Evolutionary conservation across 192 early-diverging fungal genomes (phyloP).

Genomic region (Podila clonocystis): DNA sequence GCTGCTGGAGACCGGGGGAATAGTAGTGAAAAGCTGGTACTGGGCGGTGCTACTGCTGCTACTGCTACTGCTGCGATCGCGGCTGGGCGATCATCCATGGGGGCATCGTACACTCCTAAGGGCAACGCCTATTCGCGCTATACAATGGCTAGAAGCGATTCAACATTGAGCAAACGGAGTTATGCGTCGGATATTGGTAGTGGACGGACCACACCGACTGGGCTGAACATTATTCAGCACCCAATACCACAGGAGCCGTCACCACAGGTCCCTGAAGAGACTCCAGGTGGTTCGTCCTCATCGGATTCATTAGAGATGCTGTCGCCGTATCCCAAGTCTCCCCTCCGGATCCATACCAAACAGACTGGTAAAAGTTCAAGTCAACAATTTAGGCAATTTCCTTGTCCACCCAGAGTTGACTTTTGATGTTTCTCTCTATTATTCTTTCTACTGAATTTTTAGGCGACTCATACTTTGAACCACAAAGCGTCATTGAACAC

Average conservation of each 20-base stretch:
- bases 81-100: neutral
- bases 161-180: constrained; percentile 24
- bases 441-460: neutral
- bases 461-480: constrained; percentile 8
- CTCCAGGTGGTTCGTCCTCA: neutral
- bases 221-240: neutral
- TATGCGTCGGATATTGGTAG: constrained; percentile 25
- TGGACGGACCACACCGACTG: neutral
- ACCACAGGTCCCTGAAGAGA: neutral
- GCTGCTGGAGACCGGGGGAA: neutral
- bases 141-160: constrained; percentile 9
- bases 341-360: constrained; percentile 8
- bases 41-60: neutral
- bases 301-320: neutral
- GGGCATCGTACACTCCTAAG: neutral
- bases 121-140: neutral
- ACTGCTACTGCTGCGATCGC: neutral
- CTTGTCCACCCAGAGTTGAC: neutral
- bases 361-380: neutral
- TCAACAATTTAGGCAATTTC: neutral
- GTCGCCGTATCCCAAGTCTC: neutral
- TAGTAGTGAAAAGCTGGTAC: neutral
- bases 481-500: neutral
- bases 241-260: neutral
- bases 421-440: neutral